phyloP scores from a whole-genome alignment of 192 early-diverging fungal genomes.

The Coemansia sp. region DNA sequence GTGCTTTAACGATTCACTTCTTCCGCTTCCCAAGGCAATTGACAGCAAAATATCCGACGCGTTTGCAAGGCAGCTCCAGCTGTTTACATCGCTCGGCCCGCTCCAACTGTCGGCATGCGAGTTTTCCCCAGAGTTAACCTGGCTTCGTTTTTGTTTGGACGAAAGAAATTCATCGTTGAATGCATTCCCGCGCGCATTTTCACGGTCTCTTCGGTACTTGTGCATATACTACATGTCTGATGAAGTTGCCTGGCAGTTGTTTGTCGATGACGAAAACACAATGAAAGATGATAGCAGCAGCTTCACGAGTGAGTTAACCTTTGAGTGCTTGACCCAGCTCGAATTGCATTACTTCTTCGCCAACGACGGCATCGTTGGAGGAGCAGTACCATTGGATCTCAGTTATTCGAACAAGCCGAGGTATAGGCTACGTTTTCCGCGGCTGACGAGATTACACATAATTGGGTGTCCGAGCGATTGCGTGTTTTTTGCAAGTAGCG shows the following conservation, averaged over 20 bases:
- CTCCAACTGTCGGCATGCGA: not conserved
- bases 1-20: conserved; percentile 1
- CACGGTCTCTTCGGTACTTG: conserved; percentile 2
- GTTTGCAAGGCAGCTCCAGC: not conserved
- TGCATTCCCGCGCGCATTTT: not conserved
- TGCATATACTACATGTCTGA: conserved; percentile 8
- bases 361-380: not conserved
- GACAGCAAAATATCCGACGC: not conserved
- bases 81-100: not conserved
- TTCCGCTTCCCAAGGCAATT: not conserved
- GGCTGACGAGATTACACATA: not conserved
- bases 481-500: not conserved
- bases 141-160: not conserved
- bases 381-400: not conserved
- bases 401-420: not conserved
- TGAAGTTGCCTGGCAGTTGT: conserved; percentile 1
- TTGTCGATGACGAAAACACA: not conserved
- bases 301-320: not conserved
- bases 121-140: not conserved
- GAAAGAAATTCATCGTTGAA: not conserved
- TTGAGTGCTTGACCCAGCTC: not conserved
- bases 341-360: conserved; percentile 2
- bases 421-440: conserved; percentile 4
- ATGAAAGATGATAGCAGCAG: not conserved
- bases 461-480: conserved; percentile 1